Percentiles rank a stretch among this genome's conserved stretches.
These are phyloP conservation scores for Lotmaria passim DNA, from an alignment of 208 protist genomes.

Conservation along the genomic window DNA sequence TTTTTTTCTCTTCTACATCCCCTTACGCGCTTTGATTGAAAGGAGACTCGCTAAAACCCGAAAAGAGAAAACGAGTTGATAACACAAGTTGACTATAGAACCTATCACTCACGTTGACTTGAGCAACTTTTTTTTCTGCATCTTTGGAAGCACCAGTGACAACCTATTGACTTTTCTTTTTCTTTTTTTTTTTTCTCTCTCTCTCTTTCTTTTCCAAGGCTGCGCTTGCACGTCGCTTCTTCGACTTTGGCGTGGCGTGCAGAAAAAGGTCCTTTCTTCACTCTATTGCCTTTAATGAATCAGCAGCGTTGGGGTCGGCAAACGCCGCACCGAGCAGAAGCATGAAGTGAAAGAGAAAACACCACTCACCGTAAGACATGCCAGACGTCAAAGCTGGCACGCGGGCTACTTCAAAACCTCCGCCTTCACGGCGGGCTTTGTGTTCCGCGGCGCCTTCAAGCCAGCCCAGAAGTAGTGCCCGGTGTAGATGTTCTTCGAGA, in stretches of 20 bases:
- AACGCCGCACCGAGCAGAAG: neutral
- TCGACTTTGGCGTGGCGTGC: too few species aligned
- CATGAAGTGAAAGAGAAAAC: neutral
- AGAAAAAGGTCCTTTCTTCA: too few species aligned
- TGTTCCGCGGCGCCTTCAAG: slow-evolving; percentile 39
- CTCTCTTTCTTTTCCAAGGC: neutral
- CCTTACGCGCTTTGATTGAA: too few species aligned
- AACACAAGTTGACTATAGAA: slow-evolving; percentile 15
- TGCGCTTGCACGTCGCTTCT: too few species aligned
- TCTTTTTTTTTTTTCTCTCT: neutral
- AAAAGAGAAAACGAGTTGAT: neutral
- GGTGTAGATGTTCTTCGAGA: slow-evolving; percentile 64
- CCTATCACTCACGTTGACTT: too few species aligned
- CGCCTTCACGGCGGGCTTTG: neutral
- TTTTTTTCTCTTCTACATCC: slow-evolving; percentile 5
- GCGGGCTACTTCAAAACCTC: slow-evolving; percentile 4
- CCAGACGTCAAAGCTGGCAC: neutral
- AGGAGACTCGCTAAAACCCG: neutral
- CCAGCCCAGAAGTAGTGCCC: slow-evolving; percentile 90
- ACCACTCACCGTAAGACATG: neutral
- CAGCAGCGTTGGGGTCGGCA: too few species aligned
- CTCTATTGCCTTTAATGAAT: too few species aligned
- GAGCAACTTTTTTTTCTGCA: too few species aligned
- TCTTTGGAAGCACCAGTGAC: too few species aligned
- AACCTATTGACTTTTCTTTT: too few species aligned